Percentiles rank a stretch among this genome's conserved stretches.
Evolutionary conservation across 2,329 filamentous ascomycete genomes (phyloP).

Genomic region (Eutypa lata): DNA sequence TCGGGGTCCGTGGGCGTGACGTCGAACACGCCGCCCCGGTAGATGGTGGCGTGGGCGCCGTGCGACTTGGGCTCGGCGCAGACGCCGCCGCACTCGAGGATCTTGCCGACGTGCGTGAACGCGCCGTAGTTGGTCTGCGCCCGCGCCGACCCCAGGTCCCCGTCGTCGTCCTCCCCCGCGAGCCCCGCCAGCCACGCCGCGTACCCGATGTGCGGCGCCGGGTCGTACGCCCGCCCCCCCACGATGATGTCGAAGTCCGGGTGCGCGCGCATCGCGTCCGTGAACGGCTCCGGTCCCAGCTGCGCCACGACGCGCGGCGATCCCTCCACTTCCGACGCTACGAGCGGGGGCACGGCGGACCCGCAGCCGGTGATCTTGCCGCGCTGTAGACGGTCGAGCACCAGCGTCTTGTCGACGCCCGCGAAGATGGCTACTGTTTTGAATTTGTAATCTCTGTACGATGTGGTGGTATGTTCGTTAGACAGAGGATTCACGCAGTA

Average conservation of each 20-base stretch:
- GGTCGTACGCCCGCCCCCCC: conserved; percentile 42
- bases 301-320: conserved; percentile 37
- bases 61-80: conserved; percentile 46
- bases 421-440: conserved; percentile 37
- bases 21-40: conserved; percentile 42
- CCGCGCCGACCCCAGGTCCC: conserved; percentile 7
- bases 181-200: conserved; percentile 25
- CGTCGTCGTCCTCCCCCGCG: conserved; percentile 9
- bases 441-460: conserved; percentile 20
- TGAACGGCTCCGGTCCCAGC: conserved; percentile 42
- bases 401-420: conserved; percentile 30
- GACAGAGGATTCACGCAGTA: no score
- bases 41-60: conserved; percentile 39
- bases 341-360: conserved; percentile 37
- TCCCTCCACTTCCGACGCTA: conserved; percentile 31
- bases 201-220: conserved; percentile 37
- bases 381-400: conserved; percentile 26
- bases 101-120: conserved; percentile 52
- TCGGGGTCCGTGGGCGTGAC: conserved; percentile 37
- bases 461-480: not conserved
- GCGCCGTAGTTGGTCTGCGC: conserved; percentile 27
- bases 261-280: conserved; percentile 26
- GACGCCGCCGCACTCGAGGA: conserved; percentile 49
- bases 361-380: conserved; percentile 36
- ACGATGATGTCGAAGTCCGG: conserved; percentile 40